Base-by-base conservation (phyloP, 106 monocot genomes). In the Posidonia australis region DNA sequence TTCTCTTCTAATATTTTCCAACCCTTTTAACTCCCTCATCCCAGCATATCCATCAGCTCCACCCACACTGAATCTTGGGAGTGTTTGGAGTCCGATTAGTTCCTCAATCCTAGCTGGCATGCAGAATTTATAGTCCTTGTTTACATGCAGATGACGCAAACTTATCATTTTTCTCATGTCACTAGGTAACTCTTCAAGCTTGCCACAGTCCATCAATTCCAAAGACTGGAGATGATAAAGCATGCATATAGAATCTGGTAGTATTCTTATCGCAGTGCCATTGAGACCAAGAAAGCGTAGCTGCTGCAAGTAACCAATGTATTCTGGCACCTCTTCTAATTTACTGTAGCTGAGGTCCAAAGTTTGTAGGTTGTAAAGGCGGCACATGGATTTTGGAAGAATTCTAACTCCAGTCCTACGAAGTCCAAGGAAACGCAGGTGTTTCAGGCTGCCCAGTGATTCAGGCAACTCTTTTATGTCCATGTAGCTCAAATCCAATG, bases 201-300 rank as follows among this genome's bases (percentile, higher is more conserved):
- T 32, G 1, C 9, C 19, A 48, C 75, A 79, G 41, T 71, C 2
- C 16, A 27, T 62, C 19, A 75, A 26, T 17, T 79, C 54, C 27
- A 79, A n/a, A 18, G 25, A 59, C 22, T 79, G 65, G 27, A 79
- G 51, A 53, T 69, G 19, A 48, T 58, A 56, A 6, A 79, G 74
- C 5, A 23, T 54, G 21, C 61, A n/a, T 41, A 61, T 61, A 7
- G 36, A 36, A 36, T 36, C 36, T 36, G 36, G 36, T 7, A 36
- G 7, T 36, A 7, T 36, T 36, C 36, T 36, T 36, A 36, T 36
- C 7, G 36, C 36, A 36, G 36, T 36, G 36, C 36, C 36, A 7
- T 36, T 36, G 36, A 36, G 36, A 36, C 36, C 36, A 36, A 36
- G 36, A 7, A 36, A 36, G 36, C 36, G 7, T 36, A 36, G 36